Conservation (phyloP, 2,329 filamentous ascomycete species). For the Ploettnerulaceae sp. region DNA sequence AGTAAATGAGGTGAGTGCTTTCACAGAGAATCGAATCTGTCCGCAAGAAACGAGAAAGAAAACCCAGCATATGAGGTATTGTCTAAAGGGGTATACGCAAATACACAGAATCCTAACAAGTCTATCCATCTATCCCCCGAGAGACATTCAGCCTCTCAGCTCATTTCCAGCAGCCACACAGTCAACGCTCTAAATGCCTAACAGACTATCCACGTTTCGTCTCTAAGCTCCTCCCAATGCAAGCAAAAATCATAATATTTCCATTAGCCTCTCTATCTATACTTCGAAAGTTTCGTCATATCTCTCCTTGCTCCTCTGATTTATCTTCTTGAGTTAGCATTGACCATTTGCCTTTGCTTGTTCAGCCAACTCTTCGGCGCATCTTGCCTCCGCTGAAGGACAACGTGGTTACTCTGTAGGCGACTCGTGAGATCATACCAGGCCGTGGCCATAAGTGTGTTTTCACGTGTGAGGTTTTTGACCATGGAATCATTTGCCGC, state of each 20-base stretch:
- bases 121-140: background rate
- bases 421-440: conserved; percentile 80
- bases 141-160: background rate
- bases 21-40: background rate
- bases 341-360: conserved; percentile 71
- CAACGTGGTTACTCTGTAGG: conserved; percentile 77
- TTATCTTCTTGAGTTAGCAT: conserved; percentile 36
- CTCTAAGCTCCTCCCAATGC: conserved; percentile 6
- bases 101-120: conserved; percentile 1
- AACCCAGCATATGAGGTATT: conserved; percentile 4
- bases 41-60: background rate
- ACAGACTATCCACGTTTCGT: conserved; percentile 3
- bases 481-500: conserved; percentile 31
- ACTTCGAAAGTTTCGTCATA: background rate
- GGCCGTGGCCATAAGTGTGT: conserved; percentile 72
- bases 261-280: background rate
- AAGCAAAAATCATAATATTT: conserved; percentile 3
- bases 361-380: conserved; percentile 78
- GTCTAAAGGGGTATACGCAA: conserved; percentile 12
- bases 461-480: conserved; percentile 69
- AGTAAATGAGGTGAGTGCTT: no score
- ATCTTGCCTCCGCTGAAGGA: conserved; percentile 69
- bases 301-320: background rate
- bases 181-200: conserved; percentile 5
- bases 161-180: conserved; percentile 1